These are phyloP conservation scores for Ceratocystis diversiconidia DNA, from an alignment of 2,329 filamentous ascomycete genomes.

Conservation along the genomic window DNA sequence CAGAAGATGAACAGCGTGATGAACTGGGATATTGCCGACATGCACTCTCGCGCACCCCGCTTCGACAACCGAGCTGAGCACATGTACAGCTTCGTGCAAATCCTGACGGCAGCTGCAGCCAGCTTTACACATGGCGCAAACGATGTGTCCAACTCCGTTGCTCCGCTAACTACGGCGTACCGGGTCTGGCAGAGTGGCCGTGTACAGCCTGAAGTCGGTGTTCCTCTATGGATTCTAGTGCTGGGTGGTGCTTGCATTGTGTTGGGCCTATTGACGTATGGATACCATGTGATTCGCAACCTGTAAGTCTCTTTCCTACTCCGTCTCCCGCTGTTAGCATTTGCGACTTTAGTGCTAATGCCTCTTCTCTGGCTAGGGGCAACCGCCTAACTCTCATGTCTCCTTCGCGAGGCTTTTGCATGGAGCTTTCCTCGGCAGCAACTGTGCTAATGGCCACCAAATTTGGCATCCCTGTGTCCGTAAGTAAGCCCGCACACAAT, in stretches of 20 bases:
- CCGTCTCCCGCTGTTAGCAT: background rate
- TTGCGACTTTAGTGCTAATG: background rate
- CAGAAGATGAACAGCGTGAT: slow-evolving; percentile 36
- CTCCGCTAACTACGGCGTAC: slow-evolving; percentile 39
- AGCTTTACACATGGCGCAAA: slow-evolving; percentile 44
- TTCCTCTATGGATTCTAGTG: slow-evolving; percentile 37
- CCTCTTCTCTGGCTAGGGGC: slow-evolving; percentile 22
- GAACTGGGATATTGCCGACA: slow-evolving; percentile 33
- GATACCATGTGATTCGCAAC: slow-evolving; percentile 48
- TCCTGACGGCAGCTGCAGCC: slow-evolving; percentile 38
- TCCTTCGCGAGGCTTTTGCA: slow-evolving; percentile 37
- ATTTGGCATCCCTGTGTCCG: slow-evolving; percentile 34
- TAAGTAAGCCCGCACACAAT: background rate
- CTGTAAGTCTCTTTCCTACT: slow-evolving; percentile 22
- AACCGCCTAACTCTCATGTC: slow-evolving; percentile 43
- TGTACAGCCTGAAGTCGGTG: slow-evolving; percentile 26
- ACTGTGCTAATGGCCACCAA: slow-evolving; percentile 42
- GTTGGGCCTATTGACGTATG: slow-evolving; percentile 46
- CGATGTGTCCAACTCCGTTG: slow-evolving; percentile 39
- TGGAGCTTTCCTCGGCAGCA: slow-evolving; percentile 37
- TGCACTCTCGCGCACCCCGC: slow-evolving; percentile 35
- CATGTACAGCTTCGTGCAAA: slow-evolving; percentile 35
- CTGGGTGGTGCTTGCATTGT: slow-evolving; percentile 36
- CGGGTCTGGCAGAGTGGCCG: slow-evolving; percentile 33
- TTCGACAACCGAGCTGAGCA: slow-evolving; percentile 41